A percentile compares a stretch with the other conserved stretches of the same genome.
Conservation (phyloP, 2,329 filamentous ascomycete genomes). For the Colletotrichum sp. region DNA sequence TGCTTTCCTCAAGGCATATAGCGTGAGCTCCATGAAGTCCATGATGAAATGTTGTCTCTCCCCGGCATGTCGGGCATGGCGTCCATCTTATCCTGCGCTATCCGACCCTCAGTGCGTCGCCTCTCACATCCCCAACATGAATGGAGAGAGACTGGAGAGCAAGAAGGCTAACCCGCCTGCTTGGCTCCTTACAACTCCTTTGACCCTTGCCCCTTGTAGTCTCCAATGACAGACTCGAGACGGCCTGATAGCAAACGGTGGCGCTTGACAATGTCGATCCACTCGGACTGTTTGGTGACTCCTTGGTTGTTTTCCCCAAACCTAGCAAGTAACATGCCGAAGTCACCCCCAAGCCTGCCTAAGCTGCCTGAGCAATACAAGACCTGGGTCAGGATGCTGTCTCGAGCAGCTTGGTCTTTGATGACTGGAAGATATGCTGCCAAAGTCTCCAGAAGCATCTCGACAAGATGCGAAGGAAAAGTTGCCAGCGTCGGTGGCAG, state of each 20-base stretch:
- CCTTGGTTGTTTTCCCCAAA: conserved; percentile 34
- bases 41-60: neutral
- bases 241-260: conserved; percentile 85
- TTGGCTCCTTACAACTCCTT: neutral
- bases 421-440: conserved; percentile 81
- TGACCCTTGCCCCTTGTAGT: conserved; percentile 40
- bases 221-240: conserved; percentile 70
- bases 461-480: conserved; percentile 83
- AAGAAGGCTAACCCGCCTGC: neutral
- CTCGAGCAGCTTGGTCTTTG: conserved; percentile 77
- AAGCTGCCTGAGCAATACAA: conserved; percentile 92
- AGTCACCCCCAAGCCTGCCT: conserved; percentile 89
- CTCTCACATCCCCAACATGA: neutral
- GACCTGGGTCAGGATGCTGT: conserved; percentile 90
- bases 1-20: neutral
- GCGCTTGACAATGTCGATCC: conserved; percentile 88
- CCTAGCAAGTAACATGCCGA: conserved; percentile 83
- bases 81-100: neutral
- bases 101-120: neutral
- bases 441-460: conserved; percentile 80
- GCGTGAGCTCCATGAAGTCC: neutral
- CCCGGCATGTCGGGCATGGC: too few species aligned
- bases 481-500: conserved; percentile 80
- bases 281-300: conserved; percentile 55
- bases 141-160: neutral